A percentile compares a stretch with the other conserved stretches of the same genome.
phyloP scores from a whole-genome alignment of 164 flowering plant genomes.

The Aristolochia californica region DNA sequence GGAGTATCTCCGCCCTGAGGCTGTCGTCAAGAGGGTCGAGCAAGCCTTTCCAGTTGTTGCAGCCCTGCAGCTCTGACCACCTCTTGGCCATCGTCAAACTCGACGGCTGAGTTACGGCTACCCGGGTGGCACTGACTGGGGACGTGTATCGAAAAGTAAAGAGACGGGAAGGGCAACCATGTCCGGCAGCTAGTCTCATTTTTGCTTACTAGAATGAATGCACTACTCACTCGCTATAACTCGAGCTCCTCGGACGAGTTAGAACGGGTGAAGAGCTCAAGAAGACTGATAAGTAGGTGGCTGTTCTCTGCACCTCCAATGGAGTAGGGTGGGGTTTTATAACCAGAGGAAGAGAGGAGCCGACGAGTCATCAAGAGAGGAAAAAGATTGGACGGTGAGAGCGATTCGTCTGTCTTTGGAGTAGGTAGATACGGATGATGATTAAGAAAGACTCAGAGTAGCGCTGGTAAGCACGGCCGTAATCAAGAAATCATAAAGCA shows the following conservation, averaged over 20 bases:
- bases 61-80: slow-evolving; percentile 72
- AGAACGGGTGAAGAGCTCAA: background rate
- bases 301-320: too few species aligned
- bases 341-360: slow-evolving; percentile 1
- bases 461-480: too few species aligned
- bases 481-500: too few species aligned
- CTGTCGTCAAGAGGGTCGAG: slow-evolving; percentile 65
- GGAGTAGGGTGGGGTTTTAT: slow-evolving; percentile 1
- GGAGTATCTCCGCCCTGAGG: slow-evolving; percentile 47
- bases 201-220: background rate
- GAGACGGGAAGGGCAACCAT: background rate
- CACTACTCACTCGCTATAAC: too few species aligned
- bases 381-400: slow-evolving; percentile 2
- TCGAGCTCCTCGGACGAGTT: too few species aligned
- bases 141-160: background rate
- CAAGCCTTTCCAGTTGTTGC: slow-evolving; percentile 51
- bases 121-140: background rate
- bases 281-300: too few species aligned
- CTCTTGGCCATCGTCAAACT: slow-evolving; percentile 17
- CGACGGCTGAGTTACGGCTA: background rate
- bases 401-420: background rate
- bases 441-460: too few species aligned
- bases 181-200: slow-evolving; percentile 4
- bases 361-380: background rate
- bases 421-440: slow-evolving; percentile 1